phyloP scores from a whole-genome alignment of 176 grass and related monocot genomes.

The Bothriochloa decipiens region DNA sequence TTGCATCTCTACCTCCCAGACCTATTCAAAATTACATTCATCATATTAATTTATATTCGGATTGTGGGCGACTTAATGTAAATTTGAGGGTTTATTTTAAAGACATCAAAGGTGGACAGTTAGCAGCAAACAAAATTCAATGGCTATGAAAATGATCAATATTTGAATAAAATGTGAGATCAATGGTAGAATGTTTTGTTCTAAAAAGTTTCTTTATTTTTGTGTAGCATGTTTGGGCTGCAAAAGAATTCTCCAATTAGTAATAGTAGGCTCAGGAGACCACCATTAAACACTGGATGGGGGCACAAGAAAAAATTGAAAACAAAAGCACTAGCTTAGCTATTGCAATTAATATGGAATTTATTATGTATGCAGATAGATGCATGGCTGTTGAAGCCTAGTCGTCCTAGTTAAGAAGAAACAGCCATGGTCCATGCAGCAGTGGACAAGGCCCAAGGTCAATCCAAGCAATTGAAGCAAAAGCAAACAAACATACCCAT shows the following conservation, averaged over 20 bases:
- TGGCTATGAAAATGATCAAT: not conserved
- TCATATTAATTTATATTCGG: not conserved
- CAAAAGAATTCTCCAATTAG: not conserved
- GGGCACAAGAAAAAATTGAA: not conserved
- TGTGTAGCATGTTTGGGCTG: not conserved
- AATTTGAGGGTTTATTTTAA: not conserved
- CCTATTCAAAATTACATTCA: no score
- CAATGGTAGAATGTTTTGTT: not conserved
- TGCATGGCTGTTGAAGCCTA: not conserved
- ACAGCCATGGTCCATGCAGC: not conserved
- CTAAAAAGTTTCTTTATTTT: not conserved
- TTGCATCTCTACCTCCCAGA: no score
- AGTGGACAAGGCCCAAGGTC: slow-evolving; percentile 67
- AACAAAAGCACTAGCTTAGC: not conserved
- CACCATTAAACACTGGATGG: not conserved
- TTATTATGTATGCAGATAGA: not conserved
- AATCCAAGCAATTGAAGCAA: slow-evolving; percentile 67
- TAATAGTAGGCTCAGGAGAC: not conserved
- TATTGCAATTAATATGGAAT: not conserved
- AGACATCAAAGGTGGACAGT: not conserved
- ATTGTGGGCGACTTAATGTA: not conserved
- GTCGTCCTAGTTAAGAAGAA: not conserved
- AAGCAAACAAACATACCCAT: slow-evolving; percentile 97
- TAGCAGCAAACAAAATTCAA: not conserved
- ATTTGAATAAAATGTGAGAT: not conserved